A percentile compares a stretch with the other conserved stretches of the same genome.
phyloP scores from a whole-genome alignment of 305 asterid genomes.

The Fraxinus baroniana region DNA sequence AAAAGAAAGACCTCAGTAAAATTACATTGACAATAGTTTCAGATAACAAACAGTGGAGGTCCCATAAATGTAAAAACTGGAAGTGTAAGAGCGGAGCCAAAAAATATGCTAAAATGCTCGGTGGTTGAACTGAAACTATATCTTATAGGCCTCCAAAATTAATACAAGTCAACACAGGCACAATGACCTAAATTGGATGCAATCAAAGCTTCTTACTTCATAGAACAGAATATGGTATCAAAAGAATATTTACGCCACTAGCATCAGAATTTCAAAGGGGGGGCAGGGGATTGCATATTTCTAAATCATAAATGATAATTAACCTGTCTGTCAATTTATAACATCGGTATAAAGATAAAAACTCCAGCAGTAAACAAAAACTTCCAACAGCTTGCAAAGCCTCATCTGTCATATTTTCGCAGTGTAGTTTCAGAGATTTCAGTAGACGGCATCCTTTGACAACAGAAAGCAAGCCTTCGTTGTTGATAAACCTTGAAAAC shows the following conservation, averaged over 20 bases:
- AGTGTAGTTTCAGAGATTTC: not conserved
- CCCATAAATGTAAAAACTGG: not conserved
- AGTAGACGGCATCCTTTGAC: not conserved
- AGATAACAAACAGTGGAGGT: not conserved
- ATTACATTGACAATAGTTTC: not conserved
- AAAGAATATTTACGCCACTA: not conserved
- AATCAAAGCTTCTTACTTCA: not conserved
- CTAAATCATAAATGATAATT: not conserved
- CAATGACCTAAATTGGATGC: not conserved
- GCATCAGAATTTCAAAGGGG: not conserved
- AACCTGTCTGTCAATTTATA: not conserved
- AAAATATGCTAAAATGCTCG: not conserved
- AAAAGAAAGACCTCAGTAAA: not conserved
- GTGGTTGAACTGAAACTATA: not conserved
- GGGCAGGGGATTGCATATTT: not conserved
- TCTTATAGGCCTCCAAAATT: not conserved
- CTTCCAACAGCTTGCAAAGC: not conserved
- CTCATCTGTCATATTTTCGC: not conserved
- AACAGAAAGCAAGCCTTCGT: not conserved
- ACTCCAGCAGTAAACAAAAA: not conserved
- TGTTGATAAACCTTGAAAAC: not conserved
- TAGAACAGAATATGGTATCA: not conserved
- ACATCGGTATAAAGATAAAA: not conserved
- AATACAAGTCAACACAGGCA: not conserved
- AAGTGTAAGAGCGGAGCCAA: not conserved